Percentiles rank a stretch among this genome's conserved stretches.
Evolutionary conservation across 1,284 basidiomycete genomes (phyloP).

Genomic region (Caloboletus firmus): DNA sequence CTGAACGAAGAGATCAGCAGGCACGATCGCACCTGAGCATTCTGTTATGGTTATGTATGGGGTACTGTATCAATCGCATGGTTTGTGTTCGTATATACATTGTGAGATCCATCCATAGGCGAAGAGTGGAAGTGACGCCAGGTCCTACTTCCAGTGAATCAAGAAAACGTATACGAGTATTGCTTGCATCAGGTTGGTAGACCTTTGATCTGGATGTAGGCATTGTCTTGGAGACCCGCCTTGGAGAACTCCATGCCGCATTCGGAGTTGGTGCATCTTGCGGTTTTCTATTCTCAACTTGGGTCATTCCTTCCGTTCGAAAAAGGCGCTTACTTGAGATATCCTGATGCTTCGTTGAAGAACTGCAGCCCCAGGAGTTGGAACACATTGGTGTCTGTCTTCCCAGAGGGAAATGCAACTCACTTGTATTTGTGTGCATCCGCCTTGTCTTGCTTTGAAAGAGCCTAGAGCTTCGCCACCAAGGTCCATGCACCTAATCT

Average conservation of each 20-base stretch:
- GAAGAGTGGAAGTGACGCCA: slow-evolving; percentile 20
- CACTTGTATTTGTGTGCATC: slow-evolving; percentile 45
- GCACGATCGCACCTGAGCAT: slow-evolving; percentile 33
- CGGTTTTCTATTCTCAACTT: slow-evolving; percentile 15
- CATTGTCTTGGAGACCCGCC: slow-evolving; percentile 40
- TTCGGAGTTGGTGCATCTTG: slow-evolving; percentile 39
- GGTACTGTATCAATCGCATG: slow-evolving; percentile 18
- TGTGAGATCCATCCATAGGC: slow-evolving; percentile 18
- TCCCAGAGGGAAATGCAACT: slow-evolving; percentile 8
- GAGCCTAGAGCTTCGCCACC: slow-evolving; percentile 41
- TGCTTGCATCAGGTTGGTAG: slow-evolving; percentile 32
- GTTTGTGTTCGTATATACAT: slow-evolving; percentile 34
- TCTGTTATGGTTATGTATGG: slow-evolving; percentile 12
- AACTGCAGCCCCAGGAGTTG: slow-evolving; percentile 30
- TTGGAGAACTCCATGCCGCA: slow-evolving; percentile 44
- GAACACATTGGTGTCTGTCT: slow-evolving; percentile 9
- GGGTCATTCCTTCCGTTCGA: slow-evolving; percentile 5
- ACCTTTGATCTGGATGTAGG: slow-evolving; percentile 42
- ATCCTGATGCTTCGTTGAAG: slow-evolving; percentile 40
- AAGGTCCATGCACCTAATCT: slow-evolving; percentile 46
- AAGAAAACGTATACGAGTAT: slow-evolving; percentile 1
- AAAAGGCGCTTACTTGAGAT: slow-evolving; percentile 37
- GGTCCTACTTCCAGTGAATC: slow-evolving; percentile 18
- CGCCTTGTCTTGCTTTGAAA: slow-evolving; percentile 43
- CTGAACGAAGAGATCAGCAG: slow-evolving; percentile 62